Conservation (phyloP, 2,329 filamentous ascomycete species). For the Phialemoniopsis sp. region DNA sequence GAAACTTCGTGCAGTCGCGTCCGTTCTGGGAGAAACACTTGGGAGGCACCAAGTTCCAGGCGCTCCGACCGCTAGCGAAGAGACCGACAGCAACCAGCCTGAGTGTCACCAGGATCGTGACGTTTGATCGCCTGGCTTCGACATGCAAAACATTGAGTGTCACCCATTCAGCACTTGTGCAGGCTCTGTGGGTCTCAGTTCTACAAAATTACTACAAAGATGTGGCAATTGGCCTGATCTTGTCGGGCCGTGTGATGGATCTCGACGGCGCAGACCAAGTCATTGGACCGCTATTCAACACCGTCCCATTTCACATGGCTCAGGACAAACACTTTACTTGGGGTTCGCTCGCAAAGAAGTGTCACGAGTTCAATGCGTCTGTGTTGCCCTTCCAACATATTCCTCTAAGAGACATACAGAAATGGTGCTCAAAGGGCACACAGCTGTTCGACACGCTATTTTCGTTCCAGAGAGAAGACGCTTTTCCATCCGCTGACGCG, state of each 20-base stretch:
- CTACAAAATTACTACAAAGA: constrained; percentile 45
- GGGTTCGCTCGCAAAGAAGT: constrained; percentile 54
- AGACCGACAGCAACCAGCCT: constrained; percentile 7
- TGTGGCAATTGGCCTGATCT: constrained; percentile 66
- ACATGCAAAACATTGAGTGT: constrained; percentile 59
- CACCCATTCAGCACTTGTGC: constrained; percentile 74
- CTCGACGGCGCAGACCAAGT: constrained; percentile 61
- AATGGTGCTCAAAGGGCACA: constrained; percentile 62
- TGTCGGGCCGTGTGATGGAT: constrained; percentile 73
- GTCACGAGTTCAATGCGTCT: constrained; percentile 67
- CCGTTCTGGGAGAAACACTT: constrained; percentile 67
- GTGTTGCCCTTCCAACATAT: constrained; percentile 74
- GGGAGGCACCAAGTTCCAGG: constrained; percentile 19
- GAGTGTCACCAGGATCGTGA: constrained; percentile 19
- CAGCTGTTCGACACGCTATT: constrained; percentile 78
- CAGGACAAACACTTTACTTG: constrained; percentile 41
- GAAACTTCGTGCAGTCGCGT: constrained; percentile 30
- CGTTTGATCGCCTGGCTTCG: constrained; percentile 40
- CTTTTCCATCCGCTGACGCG: constrained; percentile 14
- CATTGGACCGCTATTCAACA: constrained; percentile 87
- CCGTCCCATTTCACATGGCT: constrained; percentile 62
- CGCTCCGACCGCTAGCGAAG: constrained; percentile 8
- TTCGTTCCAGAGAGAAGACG: constrained; percentile 63
- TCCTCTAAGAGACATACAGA: constrained; percentile 73
- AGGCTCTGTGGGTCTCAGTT: constrained; percentile 68